Base-by-base conservation (phyloP, 257 asterid genomes). In the Solanum bulbocastanum region DNA sequence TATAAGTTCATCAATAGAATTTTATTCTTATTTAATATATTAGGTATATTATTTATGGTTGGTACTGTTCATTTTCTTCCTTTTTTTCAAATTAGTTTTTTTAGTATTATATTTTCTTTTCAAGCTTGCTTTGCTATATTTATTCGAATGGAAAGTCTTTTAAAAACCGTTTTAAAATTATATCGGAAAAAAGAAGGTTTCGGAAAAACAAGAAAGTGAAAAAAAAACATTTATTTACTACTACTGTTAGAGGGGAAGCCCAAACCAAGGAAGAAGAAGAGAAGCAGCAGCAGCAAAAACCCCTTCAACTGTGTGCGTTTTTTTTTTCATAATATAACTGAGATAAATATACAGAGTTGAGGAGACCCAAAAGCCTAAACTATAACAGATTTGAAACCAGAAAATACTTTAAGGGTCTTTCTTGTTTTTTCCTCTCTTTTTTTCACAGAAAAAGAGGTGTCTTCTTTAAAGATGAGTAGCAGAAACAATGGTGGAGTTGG, bases 401-500 rank as follows among this genome's bases (percentile, higher is more conserved):
- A 25, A 42, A 14, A 46, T 32, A 79, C 12, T 36, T 18, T 35
- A 65, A 8, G 83, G 60, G 60, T 76, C 4, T 76, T 40, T 78
- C 13, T 39, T 78, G 22, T 25, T 78, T 78, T 75, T 40, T 14
- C 52, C 65, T 79, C 84, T 79, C 65, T 79, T 79, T 78, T 78
- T 79, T 44, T 79, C 66, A 44, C 14, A 79, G 85, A 79, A 79
- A 79, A 79, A 79, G 85, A 42, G 84, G 5, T 0, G 85, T 16
- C 6, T 15, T 30, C 0, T 81, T 16, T 2, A 25, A 52, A 46
- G 84, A 86, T 86, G 88, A 73, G 84, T 73, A 86, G 74, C 84
- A 86, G 88, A 86, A 56, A 74, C 69, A 68, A 62, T 71, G 88
- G 88, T 36, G 87, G 82, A 33, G 87, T 46, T 74, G 83, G 83